Conservation (phyloP, 192 early-diverging fungal genomes). For the Mycoemilia scoparia region DNA sequence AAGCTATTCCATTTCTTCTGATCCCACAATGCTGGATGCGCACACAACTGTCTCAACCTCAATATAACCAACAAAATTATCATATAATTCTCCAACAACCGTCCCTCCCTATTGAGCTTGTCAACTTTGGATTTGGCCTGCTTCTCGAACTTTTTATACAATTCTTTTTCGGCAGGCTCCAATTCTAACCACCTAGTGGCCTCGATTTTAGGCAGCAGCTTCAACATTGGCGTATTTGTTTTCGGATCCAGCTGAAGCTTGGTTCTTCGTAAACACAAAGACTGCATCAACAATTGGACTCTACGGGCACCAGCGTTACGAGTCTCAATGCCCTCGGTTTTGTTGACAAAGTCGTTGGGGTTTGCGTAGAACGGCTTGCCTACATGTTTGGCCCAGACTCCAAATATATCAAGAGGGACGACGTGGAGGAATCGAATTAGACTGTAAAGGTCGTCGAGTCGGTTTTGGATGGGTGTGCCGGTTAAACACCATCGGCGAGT, state of each 20-base stretch:
- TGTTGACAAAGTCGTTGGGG: slow-evolving; percentile 13
- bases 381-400: slow-evolving; percentile 64
- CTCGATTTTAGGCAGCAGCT: slow-evolving; percentile 45
- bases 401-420: slow-evolving; percentile 45
- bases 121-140: slow-evolving; percentile 46
- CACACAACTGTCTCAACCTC: slow-evolving; percentile 49
- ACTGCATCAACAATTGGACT: slow-evolving; percentile 29
- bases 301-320: slow-evolving; percentile 18
- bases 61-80: slow-evolving; percentile 31
- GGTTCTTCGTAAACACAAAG: slow-evolving; percentile 57
- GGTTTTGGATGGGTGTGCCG: slow-evolving; percentile 80
- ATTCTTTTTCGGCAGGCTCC: slow-evolving; percentile 40
- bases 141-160: slow-evolving; percentile 47
- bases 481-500: slow-evolving; percentile 75
- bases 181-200: slow-evolving; percentile 44
- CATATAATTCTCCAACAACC: slow-evolving; percentile 47
- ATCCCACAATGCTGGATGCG: slow-evolving; percentile 37
- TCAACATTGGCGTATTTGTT: slow-evolving; percentile 62
- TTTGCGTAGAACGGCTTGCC: slow-evolving; percentile 50
- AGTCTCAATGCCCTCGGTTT: slow-evolving; percentile 4
- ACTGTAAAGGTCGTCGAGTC: slow-evolving; percentile 71
- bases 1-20: slow-evolving; percentile 26
- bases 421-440: slow-evolving; percentile 65
- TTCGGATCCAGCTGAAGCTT: slow-evolving; percentile 47
- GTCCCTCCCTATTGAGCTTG: slow-evolving; percentile 37